Evolutionary conservation across 2,329 filamentous ascomycete genomes (phyloP).

Genomic region (Thelonectria discophora): DNA sequence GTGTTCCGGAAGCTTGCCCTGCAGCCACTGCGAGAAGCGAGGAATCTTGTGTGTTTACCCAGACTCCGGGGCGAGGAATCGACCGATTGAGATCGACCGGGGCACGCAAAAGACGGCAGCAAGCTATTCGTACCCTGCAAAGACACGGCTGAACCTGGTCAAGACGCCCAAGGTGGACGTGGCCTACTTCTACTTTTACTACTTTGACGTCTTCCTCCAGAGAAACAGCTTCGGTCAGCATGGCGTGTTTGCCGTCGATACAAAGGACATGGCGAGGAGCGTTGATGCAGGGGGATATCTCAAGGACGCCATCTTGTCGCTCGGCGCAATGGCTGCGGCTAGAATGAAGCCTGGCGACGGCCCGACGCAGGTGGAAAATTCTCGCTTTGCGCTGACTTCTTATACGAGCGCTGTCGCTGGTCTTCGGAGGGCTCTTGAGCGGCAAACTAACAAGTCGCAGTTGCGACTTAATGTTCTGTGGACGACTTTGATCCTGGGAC

Average conservation of each 20-base stretch:
- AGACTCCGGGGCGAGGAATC: not conserved
- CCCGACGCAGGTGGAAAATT: not conserved
- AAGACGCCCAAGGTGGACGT: slow-evolving; percentile 25
- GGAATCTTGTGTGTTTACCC: slow-evolving; percentile 37
- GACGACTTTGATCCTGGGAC: slow-evolving; percentile 46
- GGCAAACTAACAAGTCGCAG: not conserved
- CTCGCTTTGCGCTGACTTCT: slow-evolving; percentile 31
- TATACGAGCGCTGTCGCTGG: slow-evolving; percentile 42
- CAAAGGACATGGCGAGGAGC: slow-evolving; percentile 35
- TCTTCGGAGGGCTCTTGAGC: slow-evolving; percentile 32
- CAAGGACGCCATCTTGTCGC: slow-evolving; percentile 41
- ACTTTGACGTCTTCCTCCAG: slow-evolving; percentile 43
- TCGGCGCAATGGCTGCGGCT: slow-evolving; percentile 46
- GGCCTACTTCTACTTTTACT: slow-evolving; percentile 36
- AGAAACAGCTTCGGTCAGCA: slow-evolving; percentile 42
- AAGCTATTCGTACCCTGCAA: not conserved
- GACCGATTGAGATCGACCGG: slow-evolving; percentile 36
- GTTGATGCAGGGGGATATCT: slow-evolving; percentile 31
- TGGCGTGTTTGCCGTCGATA: slow-evolving; percentile 19
- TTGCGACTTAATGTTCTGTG: slow-evolving; percentile 40
- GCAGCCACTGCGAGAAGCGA: slow-evolving; percentile 43
- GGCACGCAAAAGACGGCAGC: slow-evolving; percentile 22
- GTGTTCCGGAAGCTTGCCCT: slow-evolving; percentile 48
- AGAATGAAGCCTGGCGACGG: slow-evolving; percentile 27
- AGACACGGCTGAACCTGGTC: not conserved